Conservation (phyloP, 169 alveolate species). For the Eimeria falciformis region DNA sequence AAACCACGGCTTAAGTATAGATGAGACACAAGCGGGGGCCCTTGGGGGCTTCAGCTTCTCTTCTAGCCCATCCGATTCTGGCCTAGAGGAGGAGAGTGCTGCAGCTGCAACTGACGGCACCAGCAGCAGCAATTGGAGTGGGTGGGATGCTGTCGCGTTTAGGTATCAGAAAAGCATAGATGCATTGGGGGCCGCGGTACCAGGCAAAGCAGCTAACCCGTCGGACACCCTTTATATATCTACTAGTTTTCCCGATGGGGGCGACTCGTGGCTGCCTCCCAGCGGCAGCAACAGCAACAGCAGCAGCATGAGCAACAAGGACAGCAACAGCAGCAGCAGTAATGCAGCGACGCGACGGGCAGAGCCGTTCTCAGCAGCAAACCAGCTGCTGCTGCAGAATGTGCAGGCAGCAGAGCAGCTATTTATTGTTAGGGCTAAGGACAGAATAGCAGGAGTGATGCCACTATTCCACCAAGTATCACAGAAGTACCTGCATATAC, state of each 20-base stretch:
- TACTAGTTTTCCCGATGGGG: too few species aligned
- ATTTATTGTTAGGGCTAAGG: constrained; percentile 53
- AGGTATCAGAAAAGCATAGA: constrained; percentile 15
- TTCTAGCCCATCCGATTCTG: neutral
- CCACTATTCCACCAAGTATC: constrained; percentile 34
- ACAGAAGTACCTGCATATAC: constrained; percentile 49
- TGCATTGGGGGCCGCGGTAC: neutral
- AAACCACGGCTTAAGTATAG: neutral
- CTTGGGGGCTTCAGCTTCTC: neutral
- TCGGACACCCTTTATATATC: neutral
- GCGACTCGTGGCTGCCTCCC: too few species aligned
- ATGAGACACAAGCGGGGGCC: neutral
- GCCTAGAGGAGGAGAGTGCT: constrained; percentile 1
- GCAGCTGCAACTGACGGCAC: neutral
- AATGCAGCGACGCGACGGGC: constrained; percentile 19
- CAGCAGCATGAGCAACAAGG: constrained; percentile 26
- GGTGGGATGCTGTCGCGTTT: constrained; percentile 34
- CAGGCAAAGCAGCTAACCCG: neutral
- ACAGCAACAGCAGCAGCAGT: constrained; percentile 40
- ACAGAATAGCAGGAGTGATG: constrained; percentile 49
- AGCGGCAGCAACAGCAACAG: neutral
- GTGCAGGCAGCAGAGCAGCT: constrained; percentile 15
- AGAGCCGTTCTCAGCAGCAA: constrained; percentile 18
- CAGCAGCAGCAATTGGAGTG: neutral
- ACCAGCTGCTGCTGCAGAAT: constrained; percentile 54